A percentile compares a stretch with the other conserved stretches of the same genome.
Conservation (phyloP, 441 rosid species). For the Populus hybrid region DNA sequence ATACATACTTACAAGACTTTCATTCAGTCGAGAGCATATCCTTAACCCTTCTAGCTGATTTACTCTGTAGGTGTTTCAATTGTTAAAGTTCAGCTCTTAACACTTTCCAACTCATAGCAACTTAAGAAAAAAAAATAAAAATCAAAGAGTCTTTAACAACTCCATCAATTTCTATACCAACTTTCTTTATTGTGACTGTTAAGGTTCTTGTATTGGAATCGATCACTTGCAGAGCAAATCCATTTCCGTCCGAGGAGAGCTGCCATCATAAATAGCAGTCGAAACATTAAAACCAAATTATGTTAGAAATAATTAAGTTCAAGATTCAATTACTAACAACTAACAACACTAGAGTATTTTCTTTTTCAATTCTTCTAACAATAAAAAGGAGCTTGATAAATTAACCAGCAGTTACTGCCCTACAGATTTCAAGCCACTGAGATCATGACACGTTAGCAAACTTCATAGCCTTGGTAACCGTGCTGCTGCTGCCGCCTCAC, state of each 20-base stretch:
- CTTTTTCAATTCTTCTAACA: neutral
- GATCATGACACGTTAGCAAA: constrained; percentile 37
- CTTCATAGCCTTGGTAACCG: constrained; percentile 34
- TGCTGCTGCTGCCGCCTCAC: constrained; percentile 20
- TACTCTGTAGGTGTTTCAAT: too few relatives aligned
- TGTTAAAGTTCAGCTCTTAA: too few relatives aligned
- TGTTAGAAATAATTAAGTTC: neutral
- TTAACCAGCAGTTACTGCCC: neutral
- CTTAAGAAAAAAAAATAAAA: too few relatives aligned
- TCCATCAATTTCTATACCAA: too few relatives aligned
- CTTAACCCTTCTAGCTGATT: too few relatives aligned
- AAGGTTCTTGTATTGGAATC: too few relatives aligned
- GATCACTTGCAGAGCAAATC: neutral
- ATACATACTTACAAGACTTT: too few relatives aligned
- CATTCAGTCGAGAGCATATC: too few relatives aligned
- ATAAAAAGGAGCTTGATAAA: neutral
- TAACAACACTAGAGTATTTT: neutral
- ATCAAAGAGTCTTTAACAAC: too few relatives aligned
- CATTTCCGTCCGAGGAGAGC: neutral
- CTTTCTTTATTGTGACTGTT: too few relatives aligned
- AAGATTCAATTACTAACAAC: neutral
- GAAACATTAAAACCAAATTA: neutral
- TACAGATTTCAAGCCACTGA: constrained; percentile 8
- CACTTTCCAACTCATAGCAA: too few relatives aligned
- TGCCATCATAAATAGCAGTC: neutral